Percentiles rank a stretch among this genome's conserved stretches.
Conservation (phyloP, 441 rosid genomes). For the Adansonia grandidieri region DNA sequence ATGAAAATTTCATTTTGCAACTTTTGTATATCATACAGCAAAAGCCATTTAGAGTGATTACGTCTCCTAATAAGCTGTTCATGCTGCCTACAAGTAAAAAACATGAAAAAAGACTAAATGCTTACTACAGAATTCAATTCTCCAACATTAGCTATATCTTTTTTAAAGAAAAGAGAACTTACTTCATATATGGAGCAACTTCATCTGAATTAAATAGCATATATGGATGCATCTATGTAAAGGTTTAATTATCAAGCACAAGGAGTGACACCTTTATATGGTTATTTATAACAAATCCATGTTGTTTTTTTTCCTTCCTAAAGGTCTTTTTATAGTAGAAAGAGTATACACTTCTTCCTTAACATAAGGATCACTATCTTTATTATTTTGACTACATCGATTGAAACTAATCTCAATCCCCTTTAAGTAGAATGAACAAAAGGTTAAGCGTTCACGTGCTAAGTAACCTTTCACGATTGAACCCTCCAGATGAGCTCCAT, state of each 20-base stretch:
- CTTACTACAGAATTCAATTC: too few species aligned
- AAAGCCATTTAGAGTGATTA: neutral
- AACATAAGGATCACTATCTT: too few species aligned
- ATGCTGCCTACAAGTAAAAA: neutral
- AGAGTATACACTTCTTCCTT: too few species aligned
- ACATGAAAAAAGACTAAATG: too few species aligned
- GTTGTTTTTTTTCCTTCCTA: neutral
- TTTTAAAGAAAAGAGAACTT: neutral
- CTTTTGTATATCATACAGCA: neutral
- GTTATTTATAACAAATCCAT: neutral
- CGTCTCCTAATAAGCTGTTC: neutral
- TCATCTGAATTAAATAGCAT: neutral
- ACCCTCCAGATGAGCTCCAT: too few species aligned
- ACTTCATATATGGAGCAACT: neutral
- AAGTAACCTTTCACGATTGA: too few species aligned
- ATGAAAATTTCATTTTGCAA: neutral
- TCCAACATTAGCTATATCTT: neutral
- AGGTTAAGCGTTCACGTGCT: too few species aligned
- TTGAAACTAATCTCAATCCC: too few species aligned
- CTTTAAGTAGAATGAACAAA: too few species aligned
- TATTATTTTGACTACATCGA: too few species aligned
- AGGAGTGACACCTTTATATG: neutral
- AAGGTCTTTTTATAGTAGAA: neutral
- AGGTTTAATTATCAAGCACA: neutral
- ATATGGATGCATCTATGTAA: neutral